phyloP scores from a whole-genome alignment of 1,139 yeast species.

The Taphrina flavorubra region DNA sequence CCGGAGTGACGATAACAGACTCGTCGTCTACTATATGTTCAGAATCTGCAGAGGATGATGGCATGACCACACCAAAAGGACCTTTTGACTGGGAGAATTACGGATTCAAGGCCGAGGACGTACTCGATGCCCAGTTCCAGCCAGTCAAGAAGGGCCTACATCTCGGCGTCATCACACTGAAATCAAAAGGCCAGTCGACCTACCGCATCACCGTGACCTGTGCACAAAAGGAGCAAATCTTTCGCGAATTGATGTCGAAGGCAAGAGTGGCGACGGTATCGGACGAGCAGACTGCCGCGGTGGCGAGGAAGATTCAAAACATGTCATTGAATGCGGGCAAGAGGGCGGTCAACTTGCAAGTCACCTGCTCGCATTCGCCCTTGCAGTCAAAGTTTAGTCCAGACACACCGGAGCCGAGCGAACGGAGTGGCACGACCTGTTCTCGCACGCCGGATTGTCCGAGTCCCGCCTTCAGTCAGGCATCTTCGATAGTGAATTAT shows the following conservation, averaged over 20 bases:
- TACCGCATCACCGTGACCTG: slow-evolving; percentile 10
- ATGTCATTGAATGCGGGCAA: slow-evolving; percentile 4
- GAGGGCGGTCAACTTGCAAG: not conserved
- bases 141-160: slow-evolving; percentile 1
- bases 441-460: slow-evolving; percentile 11
- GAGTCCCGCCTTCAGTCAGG: slow-evolving; percentile 16
- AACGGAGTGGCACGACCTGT: slow-evolving; percentile 12
- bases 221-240: slow-evolving; percentile 9
- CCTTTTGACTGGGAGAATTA: slow-evolving; percentile 5
- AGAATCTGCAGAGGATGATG: not conserved
- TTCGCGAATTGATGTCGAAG: slow-evolving; percentile 5
- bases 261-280: not conserved
- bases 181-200: not conserved
- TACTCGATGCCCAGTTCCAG: slow-evolving; percentile 4
- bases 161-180: slow-evolving; percentile 3
- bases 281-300: not conserved
- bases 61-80: not conserved
- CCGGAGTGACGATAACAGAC: not conserved
- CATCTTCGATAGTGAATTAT: not conserved
- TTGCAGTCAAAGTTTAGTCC: slow-evolving; percentile 13
- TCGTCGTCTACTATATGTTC: not conserved
- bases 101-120: slow-evolving; percentile 13
- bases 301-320: not conserved
- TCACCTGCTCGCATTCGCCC: slow-evolving; percentile 19
- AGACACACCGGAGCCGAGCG: slow-evolving; percentile 9